Conservation (phyloP, 495 filamentous ascomycete genomes). For the Aspergillus nanangensis region DNA sequence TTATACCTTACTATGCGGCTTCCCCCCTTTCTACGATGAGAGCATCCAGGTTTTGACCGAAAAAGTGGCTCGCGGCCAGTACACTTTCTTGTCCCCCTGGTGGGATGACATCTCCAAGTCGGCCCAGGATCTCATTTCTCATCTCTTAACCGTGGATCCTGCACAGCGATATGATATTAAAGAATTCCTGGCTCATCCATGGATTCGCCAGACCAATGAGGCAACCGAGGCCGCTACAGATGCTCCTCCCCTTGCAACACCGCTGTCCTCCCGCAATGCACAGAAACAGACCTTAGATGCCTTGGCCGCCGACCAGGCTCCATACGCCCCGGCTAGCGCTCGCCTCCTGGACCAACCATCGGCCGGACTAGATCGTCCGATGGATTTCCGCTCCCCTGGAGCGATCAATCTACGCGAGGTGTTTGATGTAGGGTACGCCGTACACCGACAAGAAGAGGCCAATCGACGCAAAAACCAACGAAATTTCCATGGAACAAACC, state of each 20-base stretch:
- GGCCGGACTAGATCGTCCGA: slow-evolving; percentile 55
- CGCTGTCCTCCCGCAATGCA: slow-evolving; percentile 50
- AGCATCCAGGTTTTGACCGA: slow-evolving; percentile 96
- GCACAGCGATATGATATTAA: slow-evolving; percentile 83
- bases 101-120: slow-evolving; percentile 98
- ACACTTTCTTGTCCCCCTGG: slow-evolving; percentile 97
- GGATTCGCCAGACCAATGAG: slow-evolving; percentile 79
- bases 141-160: slow-evolving; percentile 86
- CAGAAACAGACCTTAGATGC: slow-evolving; percentile 28
- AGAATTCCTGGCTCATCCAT: slow-evolving; percentile 89
- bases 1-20: slow-evolving; percentile 94
- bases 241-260: slow-evolving; percentile 73
- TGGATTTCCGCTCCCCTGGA: slow-evolving; percentile 94
- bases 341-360: slow-evolving; percentile 47
- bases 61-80: slow-evolving; percentile 94
- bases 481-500: slow-evolving; percentile 58
- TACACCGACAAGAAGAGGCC: slow-evolving; percentile 91
- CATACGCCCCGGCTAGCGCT: slow-evolving; percentile 37
- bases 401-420: slow-evolving; percentile 94
- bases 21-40: slow-evolving; percentile 98
- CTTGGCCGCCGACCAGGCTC: slow-evolving; percentile 33
- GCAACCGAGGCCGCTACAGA: slow-evolving; percentile 67
- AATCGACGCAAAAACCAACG: slow-evolving; percentile 82
- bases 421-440: slow-evolving; percentile 94
- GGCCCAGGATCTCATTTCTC: slow-evolving; percentile 89